Evolutionary conservation across 768 basidiomycete genomes (phyloP).

Genomic region (Psilocybe subaeruginosa): DNA sequence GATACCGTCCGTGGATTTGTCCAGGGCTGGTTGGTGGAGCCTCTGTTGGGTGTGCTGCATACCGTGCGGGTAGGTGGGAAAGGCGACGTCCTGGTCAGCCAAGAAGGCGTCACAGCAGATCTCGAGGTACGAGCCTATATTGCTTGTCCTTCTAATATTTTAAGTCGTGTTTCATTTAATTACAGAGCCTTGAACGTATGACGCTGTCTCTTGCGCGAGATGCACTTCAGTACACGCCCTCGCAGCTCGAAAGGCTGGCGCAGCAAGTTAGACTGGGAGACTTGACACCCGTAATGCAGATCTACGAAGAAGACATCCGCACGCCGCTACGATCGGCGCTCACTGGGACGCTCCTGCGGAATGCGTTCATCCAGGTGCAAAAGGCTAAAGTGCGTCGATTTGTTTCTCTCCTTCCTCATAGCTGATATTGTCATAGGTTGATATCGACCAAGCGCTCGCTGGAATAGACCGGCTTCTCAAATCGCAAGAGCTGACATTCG

Average conservation of each 20-base stretch:
- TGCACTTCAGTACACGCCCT: slow-evolving; percentile 64
- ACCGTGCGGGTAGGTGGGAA: slow-evolving; percentile 85
- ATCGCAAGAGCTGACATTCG: slow-evolving; percentile 94
- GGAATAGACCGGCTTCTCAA: slow-evolving; percentile 94
- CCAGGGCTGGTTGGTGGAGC: slow-evolving; percentile 84
- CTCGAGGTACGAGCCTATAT: slow-evolving; percentile 57
- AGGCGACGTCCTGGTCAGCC: slow-evolving; percentile 72
- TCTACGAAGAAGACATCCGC: slow-evolving; percentile 93
- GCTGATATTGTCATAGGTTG: slow-evolving; percentile 57
- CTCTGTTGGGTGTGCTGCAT: slow-evolving; percentile 76
- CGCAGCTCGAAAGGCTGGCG: slow-evolving; percentile 69
- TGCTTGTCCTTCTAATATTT: not conserved
- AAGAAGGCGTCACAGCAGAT: slow-evolving; percentile 85
- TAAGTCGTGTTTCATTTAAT: not conserved
- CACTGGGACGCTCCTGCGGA: slow-evolving; percentile 78
- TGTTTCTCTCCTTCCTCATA: not conserved
- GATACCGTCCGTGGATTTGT: slow-evolving; percentile 78
- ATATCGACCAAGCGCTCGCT: slow-evolving; percentile 85
- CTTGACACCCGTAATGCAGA: slow-evolving; percentile 80
- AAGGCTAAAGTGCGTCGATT: slow-evolving; percentile 77
- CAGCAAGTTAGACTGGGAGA: slow-evolving; percentile 76
- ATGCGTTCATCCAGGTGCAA: slow-evolving; percentile 90
- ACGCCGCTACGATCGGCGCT: slow-evolving; percentile 83
- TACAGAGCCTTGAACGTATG: slow-evolving; percentile 92
- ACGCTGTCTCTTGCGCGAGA: slow-evolving; percentile 83